Base-by-base conservation (phyloP, 2,329 filamentous ascomycete genomes). In the Aspergillus phoenicis region DNA sequence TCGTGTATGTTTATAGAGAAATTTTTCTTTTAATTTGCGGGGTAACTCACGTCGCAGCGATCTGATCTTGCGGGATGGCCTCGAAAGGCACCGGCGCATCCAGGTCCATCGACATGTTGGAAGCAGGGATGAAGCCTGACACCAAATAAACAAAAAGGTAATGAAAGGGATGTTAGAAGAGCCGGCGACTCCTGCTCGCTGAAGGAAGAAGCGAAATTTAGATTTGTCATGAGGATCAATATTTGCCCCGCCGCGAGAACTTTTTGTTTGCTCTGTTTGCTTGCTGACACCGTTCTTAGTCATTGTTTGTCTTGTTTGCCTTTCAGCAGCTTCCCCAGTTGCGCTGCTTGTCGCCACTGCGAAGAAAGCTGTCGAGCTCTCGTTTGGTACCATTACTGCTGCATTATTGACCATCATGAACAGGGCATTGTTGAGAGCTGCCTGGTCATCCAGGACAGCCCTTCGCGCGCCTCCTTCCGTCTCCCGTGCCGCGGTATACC, bases 1-100 rank as follows among this genome's bases (percentile, higher is more conserved):
- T 33, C 45, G 28, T 17, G 17, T 70, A 65, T 64, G 36, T 62
- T 57, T 20, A 49, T 26, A 36, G 33, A 10, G 33, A 36, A 36
- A 26, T 22, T 70, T 66, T 64, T 68, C 48, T 38, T 17, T 56
- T 48, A 26, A 28, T 30, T 45, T 49, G 59, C 47, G 41, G 41
- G 56, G 54, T 62, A 60, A 68, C 81, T 68, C 76, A 85, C 84
- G 86, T 89, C 64, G 86, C 69, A 41, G 52, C 22, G 5, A 38
- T 41, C 62, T 76, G 74, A 57, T 76, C 71, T 52, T 76, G 65
- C 63, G 22, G 22, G 15, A 75, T 71, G 41, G 73, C 73, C 60
- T 74, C 71, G 70, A 85, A 79, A 64, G 83, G 80, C 54, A 86
- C 80, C 52, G 83, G 82, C 26, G 77, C 79, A 75, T 87, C 85